Evolutionary conservation across 352 stramenopile genomes (phyloP), one percentile per base, ranked within the genome.

Genomic region (Phytophthora melonis): DNA sequence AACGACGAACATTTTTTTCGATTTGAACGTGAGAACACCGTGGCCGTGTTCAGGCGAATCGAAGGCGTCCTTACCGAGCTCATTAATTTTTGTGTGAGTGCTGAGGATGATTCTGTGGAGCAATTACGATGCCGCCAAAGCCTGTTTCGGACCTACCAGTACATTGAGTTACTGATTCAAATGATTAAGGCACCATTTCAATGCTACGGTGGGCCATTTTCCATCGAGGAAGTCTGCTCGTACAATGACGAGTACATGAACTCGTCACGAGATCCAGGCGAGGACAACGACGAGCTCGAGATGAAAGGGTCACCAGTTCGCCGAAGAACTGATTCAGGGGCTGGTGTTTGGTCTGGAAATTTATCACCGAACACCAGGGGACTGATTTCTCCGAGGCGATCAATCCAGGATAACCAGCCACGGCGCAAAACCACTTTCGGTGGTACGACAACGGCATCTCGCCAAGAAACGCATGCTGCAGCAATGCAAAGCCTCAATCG

Each of bases 171-270:
- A 1, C 66, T 94, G 11, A 66, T 92, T 50, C 71, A 81, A 43
- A 89, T 93, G 77, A 82, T 91, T 32, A 90, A 90, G 60, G 79
- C 83, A 25, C 83, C 87, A 8, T 92, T 94, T 65, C 58, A 80
- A 56, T 68, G 62, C 4, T 93, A 87, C 52, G 83, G 85, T 13
- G 87, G 87, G 3, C 87, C 85, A 19, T 91, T 91, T 58, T 76
- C 83, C 6, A 77, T 91, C 21, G 83, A 91, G 1, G 68, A 82
- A 4, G 75, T 93, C 5, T 88, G 82, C 30, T 80, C 75, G 5
- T 78, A 86, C 75, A 92, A 91, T 74, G 59, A 73, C 3, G 66
- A 79, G 21, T 87, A 77, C 55, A 83, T 74, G 41, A 66, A 81
- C 56, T 79, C 63, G 13, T 67, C 60, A 18, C 39, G 63, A 56